Base-by-base conservation (phyloP, 495 filamentous ascomycete species). In the Penicillium simplicissimum region DNA sequence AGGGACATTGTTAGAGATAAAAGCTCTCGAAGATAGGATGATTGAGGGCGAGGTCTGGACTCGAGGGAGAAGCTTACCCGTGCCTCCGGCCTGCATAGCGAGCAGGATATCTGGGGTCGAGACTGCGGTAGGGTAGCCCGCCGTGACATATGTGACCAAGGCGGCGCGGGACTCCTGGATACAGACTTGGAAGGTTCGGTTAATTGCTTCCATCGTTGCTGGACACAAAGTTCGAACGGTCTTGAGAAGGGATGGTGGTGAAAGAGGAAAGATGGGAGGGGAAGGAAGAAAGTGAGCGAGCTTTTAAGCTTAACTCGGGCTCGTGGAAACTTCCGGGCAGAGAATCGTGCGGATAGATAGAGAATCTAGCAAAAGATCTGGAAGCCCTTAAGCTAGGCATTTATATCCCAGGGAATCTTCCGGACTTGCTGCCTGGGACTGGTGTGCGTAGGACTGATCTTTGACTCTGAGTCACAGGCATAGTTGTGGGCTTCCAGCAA, bases 71-170 rank as follows among this genome's bases (percentile, higher is more conserved):
- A 21, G 72, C 77, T 45, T 75, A 93, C 91, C 91, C 53, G 91
- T 86, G 53, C 93, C 93, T 66, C 93, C 93, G 61, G 84, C 85
- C 79, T 97, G 87, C 91, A 96, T 91, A 28, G 82, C 87, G 36
- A 96, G 75, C 75, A 97, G 74, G 58, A 96, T 86, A 65, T 88
- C 84, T 11, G 86, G 82, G 5, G 90, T 94, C 60, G 87, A 85
- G 53, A 85, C 81, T 9, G 82, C 75, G 8, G 80, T 88, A 4
- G 93, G 93, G 66, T 85, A 96, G 17, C 93, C 93, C 37, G 93
- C 93, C 11, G 92, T 96, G 68, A 95, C 88, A 81, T 96, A 96
- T 11, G 93, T 92, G 60, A 97, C 87, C 33, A 96, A 76, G 31
- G 92, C 91, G 28, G 79, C 67, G 57, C 73, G 76, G 55, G 72